Evolutionary conservation across 495 filamentous ascomycete species (phyloP).

Genomic region (Lasiosphaeria hispida): DNA sequence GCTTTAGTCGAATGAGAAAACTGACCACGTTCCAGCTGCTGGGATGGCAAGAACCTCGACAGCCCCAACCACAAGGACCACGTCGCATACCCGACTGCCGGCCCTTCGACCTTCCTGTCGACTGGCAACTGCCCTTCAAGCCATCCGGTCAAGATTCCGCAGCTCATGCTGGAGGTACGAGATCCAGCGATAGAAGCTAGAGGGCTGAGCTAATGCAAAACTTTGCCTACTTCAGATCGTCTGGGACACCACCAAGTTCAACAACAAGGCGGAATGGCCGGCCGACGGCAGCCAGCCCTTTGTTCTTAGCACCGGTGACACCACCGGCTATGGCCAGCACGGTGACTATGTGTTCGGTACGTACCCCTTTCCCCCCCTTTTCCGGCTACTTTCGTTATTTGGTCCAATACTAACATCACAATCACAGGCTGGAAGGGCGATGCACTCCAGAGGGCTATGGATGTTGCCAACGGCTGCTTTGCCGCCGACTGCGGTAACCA

Average conservation of each 20-base stretch:
- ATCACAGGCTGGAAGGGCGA: no score
- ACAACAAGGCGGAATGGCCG: conserved; percentile 45
- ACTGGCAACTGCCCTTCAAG: conserved; percentile 48
- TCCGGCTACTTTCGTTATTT: no score
- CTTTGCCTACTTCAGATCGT: conserved; percentile 37
- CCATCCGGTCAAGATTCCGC: conserved; percentile 48
- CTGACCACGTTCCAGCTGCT: no score
- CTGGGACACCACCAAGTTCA: conserved; percentile 50
- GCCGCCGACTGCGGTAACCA: no score
- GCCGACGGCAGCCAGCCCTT: conserved; percentile 49
- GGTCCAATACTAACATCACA: no score
- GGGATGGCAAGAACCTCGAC: no score
- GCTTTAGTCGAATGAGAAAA: no score
- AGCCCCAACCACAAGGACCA: no score
- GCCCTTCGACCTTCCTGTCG: conserved; percentile 46
- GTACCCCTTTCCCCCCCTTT: no score
- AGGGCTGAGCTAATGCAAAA: background rate
- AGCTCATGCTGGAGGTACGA: conserved; percentile 48
- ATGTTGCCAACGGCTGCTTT: no score
- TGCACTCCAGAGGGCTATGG: no score
- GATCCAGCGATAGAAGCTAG: background rate
- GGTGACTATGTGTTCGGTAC: conserved; percentile 50
- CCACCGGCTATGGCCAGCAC: conserved; percentile 46
- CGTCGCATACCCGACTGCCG: conserved; percentile 32
- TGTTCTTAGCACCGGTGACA: conserved; percentile 44